Evolutionary conservation across 2,329 filamentous ascomycete genomes (phyloP), one percentile per base, ranked within the genome.

Genomic region (Penicillium sp.): DNA sequence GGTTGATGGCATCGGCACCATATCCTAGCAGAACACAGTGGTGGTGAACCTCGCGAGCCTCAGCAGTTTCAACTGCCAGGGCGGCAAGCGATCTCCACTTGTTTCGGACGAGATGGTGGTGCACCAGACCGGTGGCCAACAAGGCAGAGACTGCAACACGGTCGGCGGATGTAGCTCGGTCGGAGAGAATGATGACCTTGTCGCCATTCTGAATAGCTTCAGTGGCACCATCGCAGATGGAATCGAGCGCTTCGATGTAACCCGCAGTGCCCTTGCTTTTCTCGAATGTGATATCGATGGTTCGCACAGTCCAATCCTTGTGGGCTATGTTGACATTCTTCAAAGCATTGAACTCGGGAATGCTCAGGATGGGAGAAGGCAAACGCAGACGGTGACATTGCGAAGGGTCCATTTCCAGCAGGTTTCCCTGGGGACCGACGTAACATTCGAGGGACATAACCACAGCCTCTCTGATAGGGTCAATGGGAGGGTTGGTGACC

Each of bases 391-490:
- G 86, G 64, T 88, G 88, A 74, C 92, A 97, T 75, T 97, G 93
- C 28, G 88, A 88, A 55, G 90, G 78, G 68, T 96, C 88, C 89
- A 97, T 97, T 77, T 96, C 92, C 30, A 97, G 81, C 55, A 97
- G 79, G 72, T 97, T 97, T 56, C 93, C 93, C 76, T 97, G 93
- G 43, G 93, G 93, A 46, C 93, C 93, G 65, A 97, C 90, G 71
- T 97, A 97, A 68, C 93, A 95, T 72, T 96, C 92, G 38, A 97
- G 79, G 53, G 93, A 97, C 93, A 97, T 97, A 75, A 97, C 93
- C 68, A 97, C 94, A 28, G 92, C 93, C 81, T 97, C 93, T 75
- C 93, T 85, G 67, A 97, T 97, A 31, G 93, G 93, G 70, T 97
- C 93, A 69, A 97, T 97, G 14, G 93, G 93, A 64, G 93, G 93